Conservation (phyloP, 352 stramenopile species). For the Aphanomyces cochlioides region DNA sequence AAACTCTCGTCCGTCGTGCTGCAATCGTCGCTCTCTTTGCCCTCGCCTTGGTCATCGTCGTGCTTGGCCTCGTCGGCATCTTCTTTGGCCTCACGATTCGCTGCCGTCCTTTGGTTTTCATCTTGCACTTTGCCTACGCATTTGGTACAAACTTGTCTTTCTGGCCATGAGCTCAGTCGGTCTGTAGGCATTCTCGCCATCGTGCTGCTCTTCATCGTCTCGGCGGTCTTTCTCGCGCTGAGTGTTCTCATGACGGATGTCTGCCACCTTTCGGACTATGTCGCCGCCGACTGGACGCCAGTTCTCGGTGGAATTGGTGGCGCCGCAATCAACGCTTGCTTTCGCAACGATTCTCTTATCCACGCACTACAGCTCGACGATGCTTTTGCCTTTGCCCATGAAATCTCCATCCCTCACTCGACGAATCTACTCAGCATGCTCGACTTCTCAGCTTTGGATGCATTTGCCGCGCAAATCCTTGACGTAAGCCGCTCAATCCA, state of each 20-base stretch:
- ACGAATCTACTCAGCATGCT: constrained; percentile 39
- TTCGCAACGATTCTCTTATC: constrained; percentile 56
- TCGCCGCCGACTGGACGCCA: constrained; percentile 54
- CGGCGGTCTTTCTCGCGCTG: constrained; percentile 46
- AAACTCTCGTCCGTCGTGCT: constrained; percentile 41
- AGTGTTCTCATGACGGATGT: constrained; percentile 59
- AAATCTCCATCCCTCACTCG: constrained; percentile 46
- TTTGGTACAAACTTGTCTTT: constrained; percentile 28
- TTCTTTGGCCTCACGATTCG: constrained; percentile 56
- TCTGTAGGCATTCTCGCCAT: constrained; percentile 48
- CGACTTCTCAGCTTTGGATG: constrained; percentile 47
- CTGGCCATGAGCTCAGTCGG: no score
- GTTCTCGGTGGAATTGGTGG: constrained; percentile 42
- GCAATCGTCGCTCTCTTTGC: constrained; percentile 56
- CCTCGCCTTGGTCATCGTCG: constrained; percentile 49
- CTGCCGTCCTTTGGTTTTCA: constrained; percentile 53
- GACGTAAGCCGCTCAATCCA: no score
- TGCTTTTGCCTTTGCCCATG: constrained; percentile 55
- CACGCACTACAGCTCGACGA: constrained; percentile 53
- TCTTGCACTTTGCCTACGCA: constrained; percentile 73
- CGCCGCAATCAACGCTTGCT: constrained; percentile 56
- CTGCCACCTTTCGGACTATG: constrained; percentile 51
- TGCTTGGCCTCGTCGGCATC: constrained; percentile 55
- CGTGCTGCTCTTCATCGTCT: constrained; percentile 61
- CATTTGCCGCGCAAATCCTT: constrained; percentile 30